phyloP scores from a whole-genome alignment of 306 rosid species.

The Vigna angularis region DNA sequence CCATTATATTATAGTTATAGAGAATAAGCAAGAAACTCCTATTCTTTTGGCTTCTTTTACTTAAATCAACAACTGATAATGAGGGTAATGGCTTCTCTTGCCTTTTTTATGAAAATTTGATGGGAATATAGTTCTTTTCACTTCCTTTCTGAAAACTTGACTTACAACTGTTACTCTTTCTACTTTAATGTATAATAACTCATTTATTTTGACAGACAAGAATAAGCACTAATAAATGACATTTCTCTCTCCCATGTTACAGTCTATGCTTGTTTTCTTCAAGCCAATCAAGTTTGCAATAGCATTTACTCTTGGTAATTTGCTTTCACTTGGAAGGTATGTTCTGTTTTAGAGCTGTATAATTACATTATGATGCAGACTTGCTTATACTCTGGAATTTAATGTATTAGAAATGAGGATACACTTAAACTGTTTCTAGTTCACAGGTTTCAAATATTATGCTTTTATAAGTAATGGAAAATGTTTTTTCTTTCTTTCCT shows the following conservation, averaged over 20 bases:
- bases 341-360: conserved; percentile 37
- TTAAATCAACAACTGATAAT: conserved; percentile 4
- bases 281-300: conserved; percentile 92
- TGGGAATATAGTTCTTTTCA: conserved; percentile 37
- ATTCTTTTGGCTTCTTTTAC: neutral
- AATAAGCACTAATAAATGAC: conserved; percentile 46
- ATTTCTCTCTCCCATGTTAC: conserved; percentile 48
- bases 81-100: conserved; percentile 26
- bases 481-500: neutral
- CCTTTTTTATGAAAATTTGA: conserved; percentile 17
- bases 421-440: neutral
- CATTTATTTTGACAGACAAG: conserved; percentile 33
- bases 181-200: conserved; percentile 17
- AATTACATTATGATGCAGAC: conserved; percentile 19
- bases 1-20: conserved; percentile 1
- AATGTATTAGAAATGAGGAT: conserved; percentile 3
- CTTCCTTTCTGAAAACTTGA: conserved; percentile 21
- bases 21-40: conserved; percentile 15
- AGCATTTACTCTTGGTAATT: conserved; percentile 90
- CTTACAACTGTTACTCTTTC: conserved; percentile 24
- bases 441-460: conserved; percentile 5
- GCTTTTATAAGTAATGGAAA: neutral
- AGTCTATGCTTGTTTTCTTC: conserved; percentile 96
- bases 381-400: conserved; percentile 10
- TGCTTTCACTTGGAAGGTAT: conserved; percentile 96